phyloP scores from a whole-genome alignment of 306 rosid species.

The Elaeagnus macrophylla region DNA sequence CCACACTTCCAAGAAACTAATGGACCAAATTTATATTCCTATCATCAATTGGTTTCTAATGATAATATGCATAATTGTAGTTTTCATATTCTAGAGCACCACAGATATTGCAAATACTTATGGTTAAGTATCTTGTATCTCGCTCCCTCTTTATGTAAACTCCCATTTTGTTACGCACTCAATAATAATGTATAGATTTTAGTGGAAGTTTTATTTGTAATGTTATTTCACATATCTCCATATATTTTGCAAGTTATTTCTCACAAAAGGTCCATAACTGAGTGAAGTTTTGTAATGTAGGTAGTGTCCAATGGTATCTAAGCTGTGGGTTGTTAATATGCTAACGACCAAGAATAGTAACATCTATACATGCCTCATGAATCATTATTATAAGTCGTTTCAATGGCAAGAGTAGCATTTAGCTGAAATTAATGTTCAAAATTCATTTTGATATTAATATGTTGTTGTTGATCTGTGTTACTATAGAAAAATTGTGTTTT shows the following conservation, averaged over 20 bases:
- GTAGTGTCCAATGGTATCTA: not conserved
- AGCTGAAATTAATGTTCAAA: not conserved
- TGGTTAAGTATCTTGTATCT: slow-evolving; percentile 40
- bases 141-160: slow-evolving; percentile 9
- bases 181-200: no score
- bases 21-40: slow-evolving; percentile 95
- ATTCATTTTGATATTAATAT: no score
- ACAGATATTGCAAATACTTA: slow-evolving; percentile 95
- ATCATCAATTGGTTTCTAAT: slow-evolving; percentile 80
- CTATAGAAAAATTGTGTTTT: no score
- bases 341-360: not conserved
- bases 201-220: not conserved
- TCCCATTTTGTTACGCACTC: not conserved
- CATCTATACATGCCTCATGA: not conserved
- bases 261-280: no score
- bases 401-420: not conserved
- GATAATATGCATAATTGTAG: slow-evolving; percentile 83
- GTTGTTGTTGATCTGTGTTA: no score
- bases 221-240: not conserved
- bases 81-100: slow-evolving; percentile 70
- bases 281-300: not conserved
- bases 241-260: no score
- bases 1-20: slow-evolving; percentile 79
- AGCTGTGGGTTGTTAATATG: not conserved
- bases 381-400: not conserved